Conservation (phyloP, 192 early-diverging fungal genomes). For the Neocallimastix lanati region DNA sequence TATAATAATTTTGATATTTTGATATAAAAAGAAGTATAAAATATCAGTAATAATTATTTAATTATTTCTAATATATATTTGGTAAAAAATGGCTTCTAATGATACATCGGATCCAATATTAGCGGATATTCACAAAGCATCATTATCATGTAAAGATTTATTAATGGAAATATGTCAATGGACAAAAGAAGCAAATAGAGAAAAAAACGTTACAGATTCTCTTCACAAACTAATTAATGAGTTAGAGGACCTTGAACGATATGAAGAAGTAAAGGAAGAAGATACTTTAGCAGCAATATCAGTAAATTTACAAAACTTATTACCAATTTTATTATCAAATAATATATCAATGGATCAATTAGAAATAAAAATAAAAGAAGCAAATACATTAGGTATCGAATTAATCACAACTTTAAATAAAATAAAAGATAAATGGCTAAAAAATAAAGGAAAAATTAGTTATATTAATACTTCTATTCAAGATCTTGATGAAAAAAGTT, state of each 20-base stretch:
- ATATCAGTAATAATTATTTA: no score
- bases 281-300: not conserved
- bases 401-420: not conserved
- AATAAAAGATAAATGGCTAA: not conserved
- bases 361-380: not conserved
- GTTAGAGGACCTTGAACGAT: not conserved
- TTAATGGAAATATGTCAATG: not conserved
- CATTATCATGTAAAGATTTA: not conserved
- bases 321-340: not conserved
- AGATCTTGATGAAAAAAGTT: not conserved
- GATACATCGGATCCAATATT: not conserved
- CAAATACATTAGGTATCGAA: not conserved
- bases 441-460: not conserved
- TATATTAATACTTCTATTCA: not conserved
- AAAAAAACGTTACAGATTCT: not conserved
- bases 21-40: no score
- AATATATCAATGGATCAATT: not conserved
- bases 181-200: not conserved
- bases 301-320: not conserved
- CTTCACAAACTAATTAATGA: not conserved
- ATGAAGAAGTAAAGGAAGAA: not conserved
- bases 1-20: no score
- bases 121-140: not conserved
- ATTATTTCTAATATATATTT: no score
- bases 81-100: not conserved